phyloP scores from a whole-genome alignment of 2,329 filamentous ascomycete genomes.

The Westerdykella aurantiaca region DNA sequence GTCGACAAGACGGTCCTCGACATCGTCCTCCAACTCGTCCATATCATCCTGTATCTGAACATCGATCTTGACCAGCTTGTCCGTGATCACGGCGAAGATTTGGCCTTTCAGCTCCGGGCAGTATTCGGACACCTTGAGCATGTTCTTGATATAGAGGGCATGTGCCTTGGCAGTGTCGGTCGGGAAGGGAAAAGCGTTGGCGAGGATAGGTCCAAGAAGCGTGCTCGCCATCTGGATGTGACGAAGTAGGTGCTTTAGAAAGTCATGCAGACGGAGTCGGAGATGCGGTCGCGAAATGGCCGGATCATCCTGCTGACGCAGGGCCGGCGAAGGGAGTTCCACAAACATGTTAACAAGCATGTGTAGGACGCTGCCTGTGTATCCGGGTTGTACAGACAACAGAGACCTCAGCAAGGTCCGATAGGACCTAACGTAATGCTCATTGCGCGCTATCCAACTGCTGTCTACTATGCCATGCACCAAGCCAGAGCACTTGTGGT shows the following conservation, averaged over 20 bases:
- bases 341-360: constrained; percentile 78
- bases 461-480: constrained; percentile 54
- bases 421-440: constrained; percentile 53
- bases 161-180: constrained; percentile 74
- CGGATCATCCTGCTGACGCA: constrained; percentile 50
- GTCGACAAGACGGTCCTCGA: constrained; percentile 65
- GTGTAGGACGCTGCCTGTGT: constrained; percentile 65
- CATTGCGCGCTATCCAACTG: constrained; percentile 58
- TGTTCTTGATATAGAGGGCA: constrained; percentile 80
- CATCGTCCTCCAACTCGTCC: constrained; percentile 85
- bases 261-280: constrained; percentile 68
- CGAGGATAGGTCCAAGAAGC: constrained; percentile 61
- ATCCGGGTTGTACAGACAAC: constrained; percentile 75
- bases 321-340: constrained; percentile 50
- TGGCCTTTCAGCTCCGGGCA: constrained; percentile 71
- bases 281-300: constrained; percentile 59
- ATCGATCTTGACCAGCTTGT: constrained; percentile 87
- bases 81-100: constrained; percentile 75
- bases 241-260: constrained; percentile 68
- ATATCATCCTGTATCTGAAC: constrained; percentile 91
- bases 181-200: constrained; percentile 66
- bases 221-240: constrained; percentile 75
- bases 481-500: constrained; percentile 52
- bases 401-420: constrained; percentile 56
- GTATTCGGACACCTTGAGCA: constrained; percentile 72